A percentile compares a stretch with the other conserved stretches of the same genome.
phyloP scores from a whole-genome alignment of 202 grass and related monocot genomes.

The Elaeis oleifera region DNA sequence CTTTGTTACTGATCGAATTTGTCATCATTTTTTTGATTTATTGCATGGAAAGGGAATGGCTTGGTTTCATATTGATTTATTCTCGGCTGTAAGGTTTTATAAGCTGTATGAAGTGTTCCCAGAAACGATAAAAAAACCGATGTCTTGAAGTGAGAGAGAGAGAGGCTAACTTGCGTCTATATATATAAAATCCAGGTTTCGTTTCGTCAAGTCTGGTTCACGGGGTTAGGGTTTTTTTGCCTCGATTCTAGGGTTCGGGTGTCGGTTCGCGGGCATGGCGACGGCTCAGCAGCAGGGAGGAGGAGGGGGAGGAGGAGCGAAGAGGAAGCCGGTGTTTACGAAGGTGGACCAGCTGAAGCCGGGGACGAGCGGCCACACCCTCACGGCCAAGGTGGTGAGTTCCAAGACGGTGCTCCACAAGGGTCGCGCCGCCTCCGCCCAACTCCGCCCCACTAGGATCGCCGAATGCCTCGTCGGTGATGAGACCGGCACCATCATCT shows the following conservation, averaged over 20 bases:
- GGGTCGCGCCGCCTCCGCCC: not conserved
- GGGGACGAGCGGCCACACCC: constrained; percentile 3
- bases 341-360: constrained; percentile 7
- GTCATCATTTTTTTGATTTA: too few species aligned
- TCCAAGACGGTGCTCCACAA: constrained; percentile 9
- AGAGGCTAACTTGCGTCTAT: too few species aligned
- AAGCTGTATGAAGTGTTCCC: too few species aligned
- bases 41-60: too few species aligned
- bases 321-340: constrained; percentile 17
- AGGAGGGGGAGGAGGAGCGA: not conserved
- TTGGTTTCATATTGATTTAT: too few species aligned
- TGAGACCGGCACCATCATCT: constrained; percentile 11
- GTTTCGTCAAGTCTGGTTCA: too few species aligned
- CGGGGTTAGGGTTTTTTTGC: not conserved
- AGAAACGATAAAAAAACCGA: too few species aligned
- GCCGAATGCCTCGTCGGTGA: constrained; percentile 11
- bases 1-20: too few species aligned
- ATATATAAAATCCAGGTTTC: too few species aligned
- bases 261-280: not conserved
- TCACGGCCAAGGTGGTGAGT: constrained; percentile 1
- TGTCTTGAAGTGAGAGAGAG: too few species aligned
- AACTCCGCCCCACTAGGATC: not conserved
- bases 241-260: not conserved
- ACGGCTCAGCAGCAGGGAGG: not conserved
- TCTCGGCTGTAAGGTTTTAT: too few species aligned